These are phyloP conservation scores for Blastocystis sp. DNA, from an alignment of 352 stramenopile species.

Conservation along the genomic window DNA sequence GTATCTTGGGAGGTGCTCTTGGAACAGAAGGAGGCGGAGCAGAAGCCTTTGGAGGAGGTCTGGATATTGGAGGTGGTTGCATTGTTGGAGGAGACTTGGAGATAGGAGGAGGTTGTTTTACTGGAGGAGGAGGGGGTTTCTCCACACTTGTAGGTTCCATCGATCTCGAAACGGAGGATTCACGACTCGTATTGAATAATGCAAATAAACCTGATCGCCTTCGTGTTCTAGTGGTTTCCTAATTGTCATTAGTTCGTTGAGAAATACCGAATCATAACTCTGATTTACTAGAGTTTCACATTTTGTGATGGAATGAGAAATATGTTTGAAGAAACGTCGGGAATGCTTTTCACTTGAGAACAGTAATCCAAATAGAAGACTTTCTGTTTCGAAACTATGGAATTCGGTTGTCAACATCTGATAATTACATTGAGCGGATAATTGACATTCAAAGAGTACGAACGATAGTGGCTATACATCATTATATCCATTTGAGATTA, in stretches of 20 bases:
- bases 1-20: not conserved
- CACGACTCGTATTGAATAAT: not conserved
- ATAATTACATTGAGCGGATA: conserved; percentile 48
- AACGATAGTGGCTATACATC: conserved; percentile 17
- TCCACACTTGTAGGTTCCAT: not conserved
- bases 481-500: not conserved
- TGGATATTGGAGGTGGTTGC: not conserved
- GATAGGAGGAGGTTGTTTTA: not conserved
- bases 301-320: conserved; percentile 27
- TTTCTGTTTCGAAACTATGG: conserved; percentile 46
- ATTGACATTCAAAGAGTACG: conserved; percentile 57
- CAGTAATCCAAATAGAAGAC: conserved; percentile 9
- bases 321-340: conserved; percentile 24
- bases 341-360: conserved; percentile 57
- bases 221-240: not conserved
- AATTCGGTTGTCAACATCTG: conserved; percentile 34
- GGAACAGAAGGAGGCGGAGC: not conserved
- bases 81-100: not conserved
- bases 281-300: not conserved
- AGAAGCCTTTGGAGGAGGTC: not conserved
- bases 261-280: not conserved
- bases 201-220: conserved; percentile 34
- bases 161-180: not conserved
- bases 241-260: not conserved
- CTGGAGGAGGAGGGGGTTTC: not conserved